Evolutionary conservation across 257 asterid species (phyloP).

Genomic region (Buddleja alternifolia): DNA sequence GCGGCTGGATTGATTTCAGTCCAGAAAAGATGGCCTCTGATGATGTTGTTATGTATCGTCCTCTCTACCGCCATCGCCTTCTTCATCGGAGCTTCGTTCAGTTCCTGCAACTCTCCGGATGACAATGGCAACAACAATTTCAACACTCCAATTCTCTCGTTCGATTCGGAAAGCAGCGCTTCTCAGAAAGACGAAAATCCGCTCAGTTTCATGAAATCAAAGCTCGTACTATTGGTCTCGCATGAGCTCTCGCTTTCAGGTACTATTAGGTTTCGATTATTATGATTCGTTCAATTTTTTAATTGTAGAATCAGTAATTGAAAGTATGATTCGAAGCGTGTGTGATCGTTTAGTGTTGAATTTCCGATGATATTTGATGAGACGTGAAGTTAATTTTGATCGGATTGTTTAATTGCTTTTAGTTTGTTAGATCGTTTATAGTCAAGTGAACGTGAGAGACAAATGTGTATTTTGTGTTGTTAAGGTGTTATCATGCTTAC

Average conservation of each 20-base stretch:
- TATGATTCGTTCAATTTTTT: not conserved
- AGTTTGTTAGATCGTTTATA: not conserved
- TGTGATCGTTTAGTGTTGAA: slow-evolving; percentile 10
- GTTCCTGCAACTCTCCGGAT: slow-evolving; percentile 52
- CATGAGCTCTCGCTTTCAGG: slow-evolving; percentile 94
- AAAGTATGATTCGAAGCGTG: not conserved
- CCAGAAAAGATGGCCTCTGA: slow-evolving; percentile 56
- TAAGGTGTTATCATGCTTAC: not conserved
- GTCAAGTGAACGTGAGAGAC: not conserved
- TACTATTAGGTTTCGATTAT: slow-evolving; percentile 21
- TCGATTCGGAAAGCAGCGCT: slow-evolving; percentile 22
- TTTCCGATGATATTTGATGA: no score
- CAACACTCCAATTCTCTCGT: slow-evolving; percentile 34
- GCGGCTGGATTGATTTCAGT: slow-evolving; percentile 26
- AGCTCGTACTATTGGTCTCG: slow-evolving; percentile 74
- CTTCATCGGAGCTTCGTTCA: slow-evolving; percentile 66
- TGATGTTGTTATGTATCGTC: slow-evolving; percentile 50
- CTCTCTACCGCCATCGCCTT: slow-evolving; percentile 63
- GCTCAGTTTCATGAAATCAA: slow-evolving; percentile 71
- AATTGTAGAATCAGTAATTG: not conserved
- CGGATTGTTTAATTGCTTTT: no score
- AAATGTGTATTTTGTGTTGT: slow-evolving; percentile 6
- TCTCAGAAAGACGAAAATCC: slow-evolving; percentile 42
- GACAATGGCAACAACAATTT: slow-evolving; percentile 29
- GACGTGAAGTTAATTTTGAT: no score